Evolutionary conservation across 2,329 filamentous ascomycete species (phyloP).

Genomic region (Clarireedia sp.): DNA sequence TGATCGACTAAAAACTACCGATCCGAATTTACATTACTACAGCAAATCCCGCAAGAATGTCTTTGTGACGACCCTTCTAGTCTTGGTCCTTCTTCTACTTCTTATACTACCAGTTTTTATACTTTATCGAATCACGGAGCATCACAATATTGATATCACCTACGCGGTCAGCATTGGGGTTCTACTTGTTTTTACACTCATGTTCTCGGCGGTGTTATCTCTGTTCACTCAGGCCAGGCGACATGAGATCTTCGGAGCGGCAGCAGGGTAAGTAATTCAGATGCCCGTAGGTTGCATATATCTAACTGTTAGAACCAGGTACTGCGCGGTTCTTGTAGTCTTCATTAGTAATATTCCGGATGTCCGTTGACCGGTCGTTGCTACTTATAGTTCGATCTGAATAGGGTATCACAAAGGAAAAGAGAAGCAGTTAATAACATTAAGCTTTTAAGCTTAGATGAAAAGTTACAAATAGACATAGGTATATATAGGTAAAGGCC

Average conservation of each 20-base stretch:
- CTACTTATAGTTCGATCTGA: too few relatives aligned
- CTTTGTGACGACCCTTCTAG: neutral
- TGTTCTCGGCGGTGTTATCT: constrained; percentile 16
- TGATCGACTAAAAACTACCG: neutral
- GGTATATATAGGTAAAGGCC: too few relatives aligned
- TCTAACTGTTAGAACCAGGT: constrained; percentile 2
- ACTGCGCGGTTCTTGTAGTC: constrained; percentile 20
- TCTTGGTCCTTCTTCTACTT: neutral
- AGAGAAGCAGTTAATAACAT: too few relatives aligned
- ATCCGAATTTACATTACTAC: neutral
- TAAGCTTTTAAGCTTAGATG: too few relatives aligned
- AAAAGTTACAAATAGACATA: too few relatives aligned
- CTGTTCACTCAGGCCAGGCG: constrained; percentile 22
- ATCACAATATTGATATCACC: constrained; percentile 1
- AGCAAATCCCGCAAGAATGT: constrained; percentile 10
- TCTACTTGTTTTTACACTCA: constrained; percentile 17
- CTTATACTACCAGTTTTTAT: constrained; percentile 15
- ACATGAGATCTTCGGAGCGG: constrained; percentile 23
- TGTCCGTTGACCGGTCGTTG: neutral
- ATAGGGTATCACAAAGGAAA: too few relatives aligned
- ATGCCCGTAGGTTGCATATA: neutral
- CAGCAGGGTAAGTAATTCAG: constrained; percentile 19
- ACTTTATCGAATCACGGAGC: constrained; percentile 10
- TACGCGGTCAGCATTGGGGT: constrained; percentile 15
- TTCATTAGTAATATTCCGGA: constrained; percentile 16